Evolutionary conservation across 345 rosid species (phyloP).

Genomic region (Eutrema heterophyllum): DNA sequence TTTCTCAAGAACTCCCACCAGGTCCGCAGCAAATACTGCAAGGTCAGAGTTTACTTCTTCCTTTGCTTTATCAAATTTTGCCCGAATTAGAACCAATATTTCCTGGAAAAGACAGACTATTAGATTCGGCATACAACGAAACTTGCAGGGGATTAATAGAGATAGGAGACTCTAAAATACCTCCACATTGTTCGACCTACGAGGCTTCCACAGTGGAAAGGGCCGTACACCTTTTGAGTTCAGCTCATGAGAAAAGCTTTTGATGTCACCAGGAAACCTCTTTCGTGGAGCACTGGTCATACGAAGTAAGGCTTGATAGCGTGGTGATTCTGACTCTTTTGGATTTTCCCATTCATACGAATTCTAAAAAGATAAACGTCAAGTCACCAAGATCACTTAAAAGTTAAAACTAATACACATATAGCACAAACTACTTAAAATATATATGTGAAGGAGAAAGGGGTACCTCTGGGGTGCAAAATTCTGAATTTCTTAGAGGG

Average conservation of each 20-base stretch:
- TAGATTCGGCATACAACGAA: slow-evolving; percentile 16
- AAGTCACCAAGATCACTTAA: slow-evolving; percentile 20
- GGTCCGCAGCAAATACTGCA: slow-evolving; percentile 94
- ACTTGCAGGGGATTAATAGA: not conserved
- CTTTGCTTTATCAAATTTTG: slow-evolving; percentile 96
- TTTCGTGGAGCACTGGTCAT: slow-evolving; percentile 92
- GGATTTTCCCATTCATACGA: slow-evolving; percentile 71
- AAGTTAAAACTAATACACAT: slow-evolving; percentile 1
- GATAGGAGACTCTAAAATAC: slow-evolving; percentile 31
- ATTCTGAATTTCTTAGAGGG: slow-evolving; percentile 66
- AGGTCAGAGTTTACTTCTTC: slow-evolving; percentile 99
- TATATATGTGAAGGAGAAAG: slow-evolving; percentile 20
- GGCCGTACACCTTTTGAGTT: slow-evolving; percentile 98
- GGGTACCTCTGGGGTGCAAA: slow-evolving; percentile 88
- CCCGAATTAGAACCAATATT: slow-evolving; percentile 70
- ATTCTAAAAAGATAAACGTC: slow-evolving; percentile 41
- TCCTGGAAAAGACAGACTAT: slow-evolving; percentile 51
- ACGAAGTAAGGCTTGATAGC: slow-evolving; percentile 96
- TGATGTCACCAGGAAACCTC: slow-evolving; percentile 93
- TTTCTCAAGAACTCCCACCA: slow-evolving; percentile 93
- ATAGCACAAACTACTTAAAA: slow-evolving; percentile 5
- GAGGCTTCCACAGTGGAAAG: slow-evolving; percentile 94
- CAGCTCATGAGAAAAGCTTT: slow-evolving; percentile 98
- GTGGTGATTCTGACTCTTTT: slow-evolving; percentile 98
- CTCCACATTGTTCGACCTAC: slow-evolving; percentile 86